Base-by-base conservation (phyloP, 805 yeast genomes). In the Yamadazyma kitorensis region DNA sequence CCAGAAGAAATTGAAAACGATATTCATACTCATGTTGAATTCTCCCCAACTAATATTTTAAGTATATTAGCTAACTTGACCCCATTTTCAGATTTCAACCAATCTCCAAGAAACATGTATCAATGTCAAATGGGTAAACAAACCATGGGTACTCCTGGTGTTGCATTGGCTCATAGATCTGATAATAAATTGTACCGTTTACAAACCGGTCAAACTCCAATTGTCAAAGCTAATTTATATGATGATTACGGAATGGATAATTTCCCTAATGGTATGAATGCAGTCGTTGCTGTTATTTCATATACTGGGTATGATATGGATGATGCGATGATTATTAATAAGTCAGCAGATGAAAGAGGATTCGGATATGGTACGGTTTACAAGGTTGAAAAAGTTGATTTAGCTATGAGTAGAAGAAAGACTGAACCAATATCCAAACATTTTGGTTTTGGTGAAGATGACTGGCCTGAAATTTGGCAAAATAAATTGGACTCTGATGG, bases 41-140 rank as follows among this genome's bases (percentile, higher is more conserved):
- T 74, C 59, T 74, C 94, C 2, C 98, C 98, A 51, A 93, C 98
- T 3, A 88, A 93, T 61, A 87, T 93, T 32, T 69, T 93, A 49
- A 88, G 97, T 15, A 91, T 93, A 47, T 72, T 93, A 60, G 98
- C 98, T 45, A 93, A 93, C 64, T 74, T 93, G 70, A 93, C 98
- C 2, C 98, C 98, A 47, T 93, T 87, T 60, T 89, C 98, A 2
- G 98, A 93, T 62, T 93, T 93, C 71, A 93, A 93, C 64, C 98
- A 93, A 71, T 89, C 97, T 17, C 98, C 98, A 54, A 85, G 98
- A 79, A 93, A 93, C 61, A 93, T 93, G 98, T 93, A 93, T 62
- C 98, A 93, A 70, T 93, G 98, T 68, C 98, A 93, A 74, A 93
- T 93, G 98, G 98, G 97, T 78, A 93, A 93, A 69, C 98, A 93